Conservation (phyloP, 164 flowering plant genomes). For the Aristolochia contorta region DNA sequence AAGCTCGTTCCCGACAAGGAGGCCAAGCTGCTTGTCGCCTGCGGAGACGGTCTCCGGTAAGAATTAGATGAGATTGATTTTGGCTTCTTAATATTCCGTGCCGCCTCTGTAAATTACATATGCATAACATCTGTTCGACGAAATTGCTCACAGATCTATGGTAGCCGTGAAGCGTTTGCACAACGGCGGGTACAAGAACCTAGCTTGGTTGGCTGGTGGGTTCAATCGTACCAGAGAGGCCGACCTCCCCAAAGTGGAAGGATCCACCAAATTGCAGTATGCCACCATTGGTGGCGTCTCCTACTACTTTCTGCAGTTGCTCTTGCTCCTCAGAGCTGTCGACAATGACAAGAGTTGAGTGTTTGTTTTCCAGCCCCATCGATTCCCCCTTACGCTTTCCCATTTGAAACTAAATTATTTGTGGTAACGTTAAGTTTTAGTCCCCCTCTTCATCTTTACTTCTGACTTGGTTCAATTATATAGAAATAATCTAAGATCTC, state of each 20-base stretch:
- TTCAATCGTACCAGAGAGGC: constrained; percentile 49
- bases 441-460: too few species aligned
- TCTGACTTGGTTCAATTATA: too few species aligned
- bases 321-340: constrained; percentile 43
- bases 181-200: constrained; percentile 52
- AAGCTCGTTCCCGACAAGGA: constrained; percentile 55
- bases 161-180: constrained; percentile 52
- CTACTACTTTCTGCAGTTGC: constrained; percentile 61
- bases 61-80: background rate
- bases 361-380: background rate
- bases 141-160: constrained; percentile 36
- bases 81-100: too few species aligned
- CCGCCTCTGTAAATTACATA: background rate
- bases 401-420: background rate
- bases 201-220: constrained; percentile 83
- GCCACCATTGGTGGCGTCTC: constrained; percentile 88
- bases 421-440: background rate
- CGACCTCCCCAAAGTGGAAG: constrained; percentile 65
- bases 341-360: constrained; percentile 8
- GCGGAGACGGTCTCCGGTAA: constrained; percentile 93
- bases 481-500: too few species aligned
- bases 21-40: constrained; percentile 61
- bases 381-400: background rate
- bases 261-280: constrained; percentile 64
- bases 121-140: background rate